A percentile compares a stretch with the other conserved stretches of the same genome.
These are phyloP conservation scores for Globisporangium irregulare DNA, from an alignment of 352 stramenopile species.

Conservation along the genomic window DNA sequence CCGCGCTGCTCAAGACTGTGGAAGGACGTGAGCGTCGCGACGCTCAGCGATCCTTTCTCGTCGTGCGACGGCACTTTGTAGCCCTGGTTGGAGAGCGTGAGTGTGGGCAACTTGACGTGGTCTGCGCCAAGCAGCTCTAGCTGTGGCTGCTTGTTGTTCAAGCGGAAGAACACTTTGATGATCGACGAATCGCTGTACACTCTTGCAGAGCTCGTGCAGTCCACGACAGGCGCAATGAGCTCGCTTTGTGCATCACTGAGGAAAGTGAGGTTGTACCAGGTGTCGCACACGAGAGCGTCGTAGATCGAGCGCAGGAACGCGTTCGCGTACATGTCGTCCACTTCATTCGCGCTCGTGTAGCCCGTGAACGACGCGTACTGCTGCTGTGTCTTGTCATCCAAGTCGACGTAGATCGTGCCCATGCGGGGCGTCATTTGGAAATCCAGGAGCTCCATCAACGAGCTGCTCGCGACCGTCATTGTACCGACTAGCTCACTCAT, in stretches of 20 bases:
- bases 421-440: slow-evolving; percentile 16
- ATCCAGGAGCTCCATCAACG: slow-evolving; percentile 20
- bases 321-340: slow-evolving; percentile 11
- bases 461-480: slow-evolving; percentile 28
- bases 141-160: slow-evolving; percentile 7
- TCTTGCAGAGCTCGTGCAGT: slow-evolving; percentile 11
- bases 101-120: slow-evolving; percentile 5
- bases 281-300: slow-evolving; percentile 6
- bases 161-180: slow-evolving; percentile 3
- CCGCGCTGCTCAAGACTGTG: slow-evolving; percentile 7
- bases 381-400: not conserved
- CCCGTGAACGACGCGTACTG: slow-evolving; percentile 4
- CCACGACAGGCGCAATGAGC: slow-evolving; percentile 30
- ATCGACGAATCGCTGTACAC: not conserved
- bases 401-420: slow-evolving; percentile 5
- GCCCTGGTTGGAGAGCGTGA: slow-evolving; percentile 12
- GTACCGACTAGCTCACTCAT: slow-evolving; percentile 14
- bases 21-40: slow-evolving; percentile 13
- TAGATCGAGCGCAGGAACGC: slow-evolving; percentile 17
- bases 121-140: slow-evolving; percentile 1
- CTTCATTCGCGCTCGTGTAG: not conserved
- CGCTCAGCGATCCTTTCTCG: slow-evolving; percentile 8
- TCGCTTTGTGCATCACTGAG: slow-evolving; percentile 20
- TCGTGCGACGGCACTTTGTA: slow-evolving; percentile 12
- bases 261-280: slow-evolving; percentile 22